Conservation (phyloP, 2,329 filamentous ascomycete genomes). For the Lomentospora prolificans region DNA sequence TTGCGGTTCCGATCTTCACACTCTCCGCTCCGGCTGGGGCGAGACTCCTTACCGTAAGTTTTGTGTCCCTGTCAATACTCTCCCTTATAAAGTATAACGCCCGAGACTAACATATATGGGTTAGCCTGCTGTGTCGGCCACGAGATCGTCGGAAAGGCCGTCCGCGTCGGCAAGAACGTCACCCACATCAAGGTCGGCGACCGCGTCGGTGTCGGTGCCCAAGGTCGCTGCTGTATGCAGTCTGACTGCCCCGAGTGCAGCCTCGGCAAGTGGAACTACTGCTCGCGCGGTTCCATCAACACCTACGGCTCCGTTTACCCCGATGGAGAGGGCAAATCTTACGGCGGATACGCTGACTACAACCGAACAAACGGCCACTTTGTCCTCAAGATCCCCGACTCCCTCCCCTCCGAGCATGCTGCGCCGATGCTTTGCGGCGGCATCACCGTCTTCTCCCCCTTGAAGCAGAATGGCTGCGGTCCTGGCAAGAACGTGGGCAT, state of each 20-base stretch:
- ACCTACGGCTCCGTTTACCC: constrained; percentile 45
- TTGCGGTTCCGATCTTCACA: constrained; percentile 54
- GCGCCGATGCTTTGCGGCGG: constrained; percentile 64
- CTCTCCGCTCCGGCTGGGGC: constrained; percentile 43
- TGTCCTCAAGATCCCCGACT: constrained; percentile 35
- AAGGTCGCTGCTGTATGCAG: constrained; percentile 43
- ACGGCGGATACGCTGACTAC: constrained; percentile 40
- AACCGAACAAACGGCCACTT: constrained; percentile 33
- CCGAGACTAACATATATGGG: constrained; percentile 14
- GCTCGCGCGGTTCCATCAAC: constrained; percentile 25
- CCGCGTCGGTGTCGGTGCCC: constrained; percentile 53
- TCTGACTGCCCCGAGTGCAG: constrained; percentile 32
- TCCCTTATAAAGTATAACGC: neutral
- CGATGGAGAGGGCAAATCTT: constrained; percentile 27
- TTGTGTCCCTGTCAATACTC: neutral
- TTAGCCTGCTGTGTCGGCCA: constrained; percentile 48
- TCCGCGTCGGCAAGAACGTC: constrained; percentile 40
- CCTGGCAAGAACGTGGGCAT: constrained; percentile 59
- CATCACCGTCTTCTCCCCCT: constrained; percentile 55
- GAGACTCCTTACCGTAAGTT: constrained; percentile 28
- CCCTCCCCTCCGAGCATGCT: constrained; percentile 27
- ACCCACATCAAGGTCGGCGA: constrained; percentile 48
- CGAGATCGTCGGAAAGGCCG: constrained; percentile 52
- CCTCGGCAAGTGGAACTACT: constrained; percentile 31
- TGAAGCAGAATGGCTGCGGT: constrained; percentile 52